Evolutionary conservation across 2,329 filamentous ascomycete genomes (phyloP).

Genomic region (Fusarium multiceps): DNA sequence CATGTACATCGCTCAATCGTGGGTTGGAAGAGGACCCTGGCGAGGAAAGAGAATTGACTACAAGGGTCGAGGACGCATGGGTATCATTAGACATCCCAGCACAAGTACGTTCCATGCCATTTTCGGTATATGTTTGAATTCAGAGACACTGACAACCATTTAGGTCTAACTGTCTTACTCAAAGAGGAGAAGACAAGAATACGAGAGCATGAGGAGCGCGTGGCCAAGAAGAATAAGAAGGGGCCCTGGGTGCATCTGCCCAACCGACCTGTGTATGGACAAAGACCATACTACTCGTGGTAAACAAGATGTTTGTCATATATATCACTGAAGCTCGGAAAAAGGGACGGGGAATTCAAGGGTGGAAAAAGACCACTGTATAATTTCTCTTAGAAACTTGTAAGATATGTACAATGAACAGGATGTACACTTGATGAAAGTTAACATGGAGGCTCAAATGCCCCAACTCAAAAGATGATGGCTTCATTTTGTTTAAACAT

Average conservation of each 20-base stretch:
- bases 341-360: conserved; percentile 13
- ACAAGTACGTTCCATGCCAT: conserved; percentile 71
- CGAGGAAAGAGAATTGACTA: conserved; percentile 70
- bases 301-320: conserved; percentile 56
- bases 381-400: conserved; percentile 44
- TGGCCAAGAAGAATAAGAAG: conserved; percentile 77
- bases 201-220: conserved; percentile 79
- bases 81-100: conserved; percentile 75
- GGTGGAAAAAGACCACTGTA: conserved; percentile 19
- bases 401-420: conserved; percentile 54
- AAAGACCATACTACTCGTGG: conserved; percentile 93
- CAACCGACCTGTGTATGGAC: conserved; percentile 83
- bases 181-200: conserved; percentile 95
- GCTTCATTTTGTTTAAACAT: background rate
- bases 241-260: conserved; percentile 90
- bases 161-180: conserved; percentile 81
- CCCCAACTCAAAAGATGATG: background rate
- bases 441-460: background rate
- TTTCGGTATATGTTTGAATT: background rate
- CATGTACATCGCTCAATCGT: conserved; percentile 92
- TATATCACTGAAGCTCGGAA: conserved; percentile 3
- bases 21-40: conserved; percentile 83
- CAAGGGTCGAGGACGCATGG: conserved; percentile 79
- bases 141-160: conserved; percentile 33
- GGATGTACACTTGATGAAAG: conserved; percentile 43